Base-by-base conservation (phyloP, 352 stramenopile genomes). In the Globisporangium barbulae region DNA sequence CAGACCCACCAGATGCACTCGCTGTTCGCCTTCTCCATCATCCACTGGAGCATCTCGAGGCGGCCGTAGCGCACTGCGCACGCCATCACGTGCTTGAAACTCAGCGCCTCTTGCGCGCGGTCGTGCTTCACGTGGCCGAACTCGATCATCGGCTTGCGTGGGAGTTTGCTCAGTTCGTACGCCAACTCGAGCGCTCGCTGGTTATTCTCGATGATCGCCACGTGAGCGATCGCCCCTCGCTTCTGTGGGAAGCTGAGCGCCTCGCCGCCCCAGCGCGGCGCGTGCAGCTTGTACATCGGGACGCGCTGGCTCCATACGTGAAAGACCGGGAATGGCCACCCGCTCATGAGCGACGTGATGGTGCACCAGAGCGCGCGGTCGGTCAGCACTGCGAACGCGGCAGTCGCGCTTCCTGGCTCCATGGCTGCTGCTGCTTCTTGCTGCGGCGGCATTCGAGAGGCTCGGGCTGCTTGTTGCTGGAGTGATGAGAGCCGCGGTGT, bases 311-410 rank as follows among this genome's bases (percentile, higher is more conserved):
- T 31, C 21, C 41, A 44, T 25, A 61, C 37, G 42, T 21, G 39
- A 10, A 31, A 52, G 17, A 61, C 39, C 19, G 15, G 55, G 55
- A 53, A 53, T 4, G 41, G 41, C 55, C 55, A 61, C 8, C 19
- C 41, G 9, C 13, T 22, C 9, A 52, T n/a, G 22, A 17, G 15
- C 39, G 54, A 47, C 21, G 54, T 41, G 37, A 61, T 61, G 37
- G 2, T 31, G 54, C 54, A 15, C 37, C 54, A 61, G 21, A 61
- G 54, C 12, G 28, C 41, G 1, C 22, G 35, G 22, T 61, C 15
- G 12, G 39, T 41, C 2, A 61, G 54, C 37, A 61, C 54, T 42
- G 55, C 17, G 25, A 61, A 21, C 5, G 50, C 50, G 25, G 25
- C 25, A 28, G 25, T 2, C 2, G 25, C 25, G 25, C 25, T 2